A percentile compares a stretch with the other conserved stretches of the same genome.
These are phyloP conservation scores for Fusarium lateritium DNA, from an alignment of 2,329 filamentous ascomycete species.

Conservation along the genomic window DNA sequence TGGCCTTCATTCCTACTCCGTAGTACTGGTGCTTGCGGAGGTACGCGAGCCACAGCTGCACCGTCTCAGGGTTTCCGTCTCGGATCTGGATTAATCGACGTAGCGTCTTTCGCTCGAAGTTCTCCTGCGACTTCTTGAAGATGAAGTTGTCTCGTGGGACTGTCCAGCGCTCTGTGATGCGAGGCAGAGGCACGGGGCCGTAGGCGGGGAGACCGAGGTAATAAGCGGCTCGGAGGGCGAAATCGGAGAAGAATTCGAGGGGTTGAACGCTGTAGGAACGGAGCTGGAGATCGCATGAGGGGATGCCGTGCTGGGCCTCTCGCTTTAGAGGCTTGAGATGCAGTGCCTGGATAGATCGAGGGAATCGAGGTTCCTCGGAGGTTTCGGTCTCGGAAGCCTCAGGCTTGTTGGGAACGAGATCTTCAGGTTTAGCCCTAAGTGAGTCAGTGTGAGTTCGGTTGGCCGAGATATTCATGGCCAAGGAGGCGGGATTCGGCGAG, in stretches of 20 bases:
- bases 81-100: conserved; percentile 91
- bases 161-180: conserved; percentile 93
- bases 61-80: conserved; percentile 89
- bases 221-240: conserved; percentile 93
- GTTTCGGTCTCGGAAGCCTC: conserved; percentile 12
- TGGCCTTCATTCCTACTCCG: conserved; percentile 99
- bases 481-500: conserved; percentile 2
- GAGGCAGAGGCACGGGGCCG: conserved; percentile 88
- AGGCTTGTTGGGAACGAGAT: conserved; percentile 35
- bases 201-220: conserved; percentile 89
- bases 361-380: conserved; percentile 67
- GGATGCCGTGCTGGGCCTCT: conserved; percentile 80
- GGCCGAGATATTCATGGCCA: background rate
- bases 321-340: conserved; percentile 89
- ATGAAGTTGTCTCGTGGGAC: conserved; percentile 92
- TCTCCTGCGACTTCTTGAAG: conserved; percentile 97
- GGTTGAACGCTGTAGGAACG: conserved; percentile 92
- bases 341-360: conserved; percentile 85
- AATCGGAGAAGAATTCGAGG: conserved; percentile 94
- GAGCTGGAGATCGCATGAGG: conserved; percentile 90
- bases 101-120: conserved; percentile 93
- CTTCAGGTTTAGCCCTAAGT: conserved; percentile 37
- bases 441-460: conserved; percentile 13
- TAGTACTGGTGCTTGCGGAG: conserved; percentile 93
- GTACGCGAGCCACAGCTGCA: conserved; percentile 94